Evolutionary conservation across 495 filamentous ascomycete genomes (phyloP).

Genomic region (Xylona heveae): DNA sequence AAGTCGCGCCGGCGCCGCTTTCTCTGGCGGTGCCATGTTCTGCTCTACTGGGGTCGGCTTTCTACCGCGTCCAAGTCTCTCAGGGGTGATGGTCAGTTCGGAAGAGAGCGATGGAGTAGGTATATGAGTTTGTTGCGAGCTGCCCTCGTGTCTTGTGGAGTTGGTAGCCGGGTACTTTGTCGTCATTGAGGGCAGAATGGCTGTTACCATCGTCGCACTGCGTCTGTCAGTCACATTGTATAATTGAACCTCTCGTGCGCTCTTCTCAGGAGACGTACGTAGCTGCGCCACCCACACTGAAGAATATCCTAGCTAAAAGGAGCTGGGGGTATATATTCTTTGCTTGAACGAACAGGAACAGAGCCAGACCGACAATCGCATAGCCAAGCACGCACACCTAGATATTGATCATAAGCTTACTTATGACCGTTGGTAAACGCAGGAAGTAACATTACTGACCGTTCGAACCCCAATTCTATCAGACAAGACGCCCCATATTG

Average conservation of each 20-base stretch:
- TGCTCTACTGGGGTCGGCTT: not conserved
- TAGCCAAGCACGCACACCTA: slow-evolving; percentile 65
- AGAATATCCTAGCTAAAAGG: slow-evolving; percentile 64
- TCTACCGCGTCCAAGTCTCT: slow-evolving; percentile 17
- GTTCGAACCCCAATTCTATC: slow-evolving; percentile 69
- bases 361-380: slow-evolving; percentile 46
- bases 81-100: slow-evolving; percentile 40
- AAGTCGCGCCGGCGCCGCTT: slow-evolving; percentile 40
- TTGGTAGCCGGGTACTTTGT: no score
- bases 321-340: slow-evolving; percentile 78
- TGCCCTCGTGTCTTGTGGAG: no score
- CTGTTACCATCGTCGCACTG: slow-evolving; percentile 88
- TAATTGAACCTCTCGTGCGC: no score
- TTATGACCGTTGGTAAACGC: not conserved
- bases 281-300: slow-evolving; percentile 77
- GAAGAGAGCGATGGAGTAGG: slow-evolving; percentile 34
- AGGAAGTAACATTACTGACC: slow-evolving; percentile 17
- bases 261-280: slow-evolving; percentile 34
- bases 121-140: no score
- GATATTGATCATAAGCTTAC: not conserved
- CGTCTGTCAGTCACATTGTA: no score
- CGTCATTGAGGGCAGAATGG: slow-evolving; percentile 74
- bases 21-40: no score
- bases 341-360: slow-evolving; percentile 69
- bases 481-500: slow-evolving; percentile 76